Percentiles rank a stretch among this genome's conserved stretches.
These are phyloP conservation scores for Agaricales sp. DNA, from an alignment of 1,284 basidiomycete genomes.

Conservation along the genomic window DNA sequence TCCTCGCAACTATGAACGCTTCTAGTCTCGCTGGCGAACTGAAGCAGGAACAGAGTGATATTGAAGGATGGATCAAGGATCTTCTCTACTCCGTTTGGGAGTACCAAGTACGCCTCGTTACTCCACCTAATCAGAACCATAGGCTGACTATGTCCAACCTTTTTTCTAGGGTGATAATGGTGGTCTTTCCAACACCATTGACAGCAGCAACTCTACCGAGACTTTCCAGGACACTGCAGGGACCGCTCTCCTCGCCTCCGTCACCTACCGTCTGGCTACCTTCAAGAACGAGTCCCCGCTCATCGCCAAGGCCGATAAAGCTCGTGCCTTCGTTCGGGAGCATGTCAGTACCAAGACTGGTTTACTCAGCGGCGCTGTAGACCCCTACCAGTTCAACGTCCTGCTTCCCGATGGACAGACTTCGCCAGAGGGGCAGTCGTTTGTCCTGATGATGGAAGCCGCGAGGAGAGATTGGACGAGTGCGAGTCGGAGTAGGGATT, in stretches of 20 bases:
- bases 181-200: conserved; percentile 42
- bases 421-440: conserved; percentile 54
- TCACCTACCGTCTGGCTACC: conserved; percentile 33
- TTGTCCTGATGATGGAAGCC: conserved; percentile 54
- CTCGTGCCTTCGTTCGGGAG: conserved; percentile 23
- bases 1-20: conserved; percentile 44
- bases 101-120: conserved; percentile 16
- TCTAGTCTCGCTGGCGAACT: conserved; percentile 30
- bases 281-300: conserved; percentile 23
- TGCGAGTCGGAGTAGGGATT: neutral
- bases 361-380: conserved; percentile 52
- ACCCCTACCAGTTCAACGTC: conserved; percentile 46
- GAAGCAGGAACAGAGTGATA: conserved; percentile 31
- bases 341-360: conserved; percentile 29
- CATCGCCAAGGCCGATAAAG: conserved; percentile 31
- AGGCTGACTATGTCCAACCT: neutral
- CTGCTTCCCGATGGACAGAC: conserved; percentile 18
- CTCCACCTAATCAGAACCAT: neutral
- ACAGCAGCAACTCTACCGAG: conserved; percentile 23
- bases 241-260: conserved; percentile 44
- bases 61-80: conserved; percentile 47
- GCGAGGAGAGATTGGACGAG: conserved; percentile 22
- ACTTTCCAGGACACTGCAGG: conserved; percentile 42
- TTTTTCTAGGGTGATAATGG: conserved; percentile 21
- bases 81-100: conserved; percentile 41